phyloP scores from a whole-genome alignment of 768 basidiomycete genomes.

The Rhodotorula babjevae region DNA sequence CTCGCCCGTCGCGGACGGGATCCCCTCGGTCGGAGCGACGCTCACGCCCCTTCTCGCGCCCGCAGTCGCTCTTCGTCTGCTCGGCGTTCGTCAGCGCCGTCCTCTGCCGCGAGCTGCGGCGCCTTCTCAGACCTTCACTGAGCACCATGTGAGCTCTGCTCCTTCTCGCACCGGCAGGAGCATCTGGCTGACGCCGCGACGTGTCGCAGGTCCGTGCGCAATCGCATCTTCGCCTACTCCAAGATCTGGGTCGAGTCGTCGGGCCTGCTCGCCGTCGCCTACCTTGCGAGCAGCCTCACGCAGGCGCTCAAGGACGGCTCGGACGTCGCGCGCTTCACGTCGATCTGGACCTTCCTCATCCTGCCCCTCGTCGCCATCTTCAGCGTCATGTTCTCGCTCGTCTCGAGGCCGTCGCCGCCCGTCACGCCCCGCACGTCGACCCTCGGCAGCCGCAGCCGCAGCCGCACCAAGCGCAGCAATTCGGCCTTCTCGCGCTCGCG shows the following conservation, averaged over 20 bases:
- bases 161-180: background rate
- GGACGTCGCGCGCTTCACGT: background rate
- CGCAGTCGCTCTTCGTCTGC: background rate
- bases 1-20: no score
- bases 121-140: background rate
- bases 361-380: background rate
- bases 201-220: no score
- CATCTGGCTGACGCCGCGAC: background rate
- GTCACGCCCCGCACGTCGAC: background rate
- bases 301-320: background rate
- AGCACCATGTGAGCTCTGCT: background rate
- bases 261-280: background rate
- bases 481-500: background rate
- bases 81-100: background rate
- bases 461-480: background rate
- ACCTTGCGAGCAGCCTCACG: background rate
- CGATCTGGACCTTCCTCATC: background rate
- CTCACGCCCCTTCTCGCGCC: background rate
- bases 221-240: background rate
- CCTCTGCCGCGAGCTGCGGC: background rate
- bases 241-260: background rate
- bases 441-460: background rate
- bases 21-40: no score
- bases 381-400: slow-evolving; percentile 4
- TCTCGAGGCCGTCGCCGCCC: background rate